These are phyloP conservation scores for Pseudonectria buxi DNA, from an alignment of 2,329 filamentous ascomycete genomes.

Conservation along the genomic window DNA sequence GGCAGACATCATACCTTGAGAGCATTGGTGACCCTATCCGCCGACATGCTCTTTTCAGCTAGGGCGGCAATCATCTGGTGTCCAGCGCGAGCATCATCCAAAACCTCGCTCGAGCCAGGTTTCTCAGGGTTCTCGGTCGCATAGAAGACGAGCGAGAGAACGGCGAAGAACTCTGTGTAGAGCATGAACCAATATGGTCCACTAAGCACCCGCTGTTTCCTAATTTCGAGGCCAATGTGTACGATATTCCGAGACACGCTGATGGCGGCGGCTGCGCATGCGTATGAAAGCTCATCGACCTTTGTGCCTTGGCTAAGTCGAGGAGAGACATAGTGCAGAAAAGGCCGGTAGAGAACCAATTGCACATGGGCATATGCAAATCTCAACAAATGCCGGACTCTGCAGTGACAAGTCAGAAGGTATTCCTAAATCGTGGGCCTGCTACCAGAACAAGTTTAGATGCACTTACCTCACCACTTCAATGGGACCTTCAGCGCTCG, in stretches of 20 bases:
- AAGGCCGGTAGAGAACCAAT: conserved; percentile 75
- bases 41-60: conserved; percentile 78
- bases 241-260: conserved; percentile 67
- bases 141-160: conserved; percentile 73
- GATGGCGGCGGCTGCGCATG: conserved; percentile 58
- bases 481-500: conserved; percentile 67
- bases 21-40: conserved; percentile 74
- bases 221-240: conserved; percentile 73
- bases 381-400: conserved; percentile 66
- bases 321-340: conserved; percentile 74
- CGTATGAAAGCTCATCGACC: conserved; percentile 72
- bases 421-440: not conserved
- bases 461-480: conserved; percentile 65
- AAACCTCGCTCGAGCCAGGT: conserved; percentile 66
- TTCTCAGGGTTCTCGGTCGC: conserved; percentile 75
- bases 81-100: conserved; percentile 79
- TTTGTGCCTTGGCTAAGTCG: conserved; percentile 47
- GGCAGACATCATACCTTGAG: conserved; percentile 64
- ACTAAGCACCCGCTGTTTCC: conserved; percentile 65
- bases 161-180: conserved; percentile 76
- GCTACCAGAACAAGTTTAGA: not conserved
- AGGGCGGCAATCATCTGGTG: conserved; percentile 75
- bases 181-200: conserved; percentile 84
- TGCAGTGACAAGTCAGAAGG: conserved; percentile 18
- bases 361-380: conserved; percentile 80